Percentiles rank a stretch among this genome's conserved stretches.
Conservation (phyloP, 2,329 filamentous ascomycete species). For the Pezizomycotina sp. region DNA sequence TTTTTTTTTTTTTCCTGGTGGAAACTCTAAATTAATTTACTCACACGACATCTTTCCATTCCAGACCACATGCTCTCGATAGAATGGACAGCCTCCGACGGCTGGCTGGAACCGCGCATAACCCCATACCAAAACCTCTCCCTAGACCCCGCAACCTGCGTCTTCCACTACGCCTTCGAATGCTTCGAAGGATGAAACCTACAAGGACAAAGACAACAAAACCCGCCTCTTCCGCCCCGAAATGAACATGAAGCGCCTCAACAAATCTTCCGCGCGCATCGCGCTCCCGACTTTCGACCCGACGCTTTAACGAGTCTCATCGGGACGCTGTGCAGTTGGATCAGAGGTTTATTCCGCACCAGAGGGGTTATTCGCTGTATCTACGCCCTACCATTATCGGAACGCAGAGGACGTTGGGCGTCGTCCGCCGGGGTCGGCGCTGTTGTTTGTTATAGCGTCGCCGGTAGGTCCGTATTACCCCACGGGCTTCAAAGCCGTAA, state of each 20-base stretch:
- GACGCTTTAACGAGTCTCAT: slow-evolving; percentile 65
- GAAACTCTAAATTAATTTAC: not conserved
- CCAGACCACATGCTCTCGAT: slow-evolving; percentile 91
- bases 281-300: slow-evolving; percentile 73
- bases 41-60: slow-evolving; percentile 4
- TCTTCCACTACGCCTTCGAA: slow-evolving; percentile 97
- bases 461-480: slow-evolving; percentile 97
- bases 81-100: slow-evolving; percentile 74
- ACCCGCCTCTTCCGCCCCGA: slow-evolving; percentile 84
- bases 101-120: slow-evolving; percentile 72
- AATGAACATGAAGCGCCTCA: slow-evolving; percentile 90
- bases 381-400: slow-evolving; percentile 93
- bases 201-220: slow-evolving; percentile 65
- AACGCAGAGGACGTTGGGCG: slow-evolving; percentile 83
- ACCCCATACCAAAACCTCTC: slow-evolving; percentile 92
- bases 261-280: slow-evolving; percentile 80
- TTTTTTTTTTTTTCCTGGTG: slow-evolving; percentile 2
- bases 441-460: slow-evolving; percentile 88
- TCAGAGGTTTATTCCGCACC: slow-evolving; percentile 72
- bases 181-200: slow-evolving; percentile 99
- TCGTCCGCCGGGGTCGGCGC: slow-evolving; percentile 76
- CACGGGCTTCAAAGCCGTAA: slow-evolving; percentile 93
- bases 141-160: slow-evolving; percentile 87
- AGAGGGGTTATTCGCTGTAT: slow-evolving; percentile 84
- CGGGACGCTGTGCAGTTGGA: slow-evolving; percentile 62